phyloP scores from a whole-genome alignment of 176 grass and related monocot genomes.

The Oryza meridionalis region DNA sequence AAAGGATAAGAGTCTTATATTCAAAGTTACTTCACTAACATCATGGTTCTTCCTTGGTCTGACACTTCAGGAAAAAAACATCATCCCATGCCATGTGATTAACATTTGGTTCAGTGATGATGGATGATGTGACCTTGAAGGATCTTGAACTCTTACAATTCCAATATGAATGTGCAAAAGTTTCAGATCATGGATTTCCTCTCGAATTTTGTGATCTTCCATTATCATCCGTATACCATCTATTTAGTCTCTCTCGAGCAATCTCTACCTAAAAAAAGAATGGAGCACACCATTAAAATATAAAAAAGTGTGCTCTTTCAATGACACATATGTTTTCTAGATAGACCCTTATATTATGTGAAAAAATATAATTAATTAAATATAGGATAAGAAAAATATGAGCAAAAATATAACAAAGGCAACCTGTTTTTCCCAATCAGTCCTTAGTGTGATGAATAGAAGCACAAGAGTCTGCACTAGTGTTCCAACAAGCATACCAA shows the following conservation, averaged over 20 bases:
- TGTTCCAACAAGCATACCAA: slow-evolving; percentile 83
- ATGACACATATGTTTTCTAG: neutral
- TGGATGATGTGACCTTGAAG: too few relatives aligned
- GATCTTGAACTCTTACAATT: too few relatives aligned
- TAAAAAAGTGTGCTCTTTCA: neutral
- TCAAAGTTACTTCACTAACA: too few relatives aligned
- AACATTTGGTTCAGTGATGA: too few relatives aligned
- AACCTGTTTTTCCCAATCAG: slow-evolving; percentile 80
- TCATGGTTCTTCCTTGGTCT: too few relatives aligned
- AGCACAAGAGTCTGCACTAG: slow-evolving; percentile 71
- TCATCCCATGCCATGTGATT: too few relatives aligned
- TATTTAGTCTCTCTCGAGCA: slow-evolving; percentile 60
- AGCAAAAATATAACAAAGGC: neutral
- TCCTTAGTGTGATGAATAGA: slow-evolving; percentile 53
- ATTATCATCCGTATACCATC: slow-evolving; percentile 58
- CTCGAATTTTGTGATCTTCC: slow-evolving; percentile 14
- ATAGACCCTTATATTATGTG: too few relatives aligned
- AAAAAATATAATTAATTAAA: neutral
- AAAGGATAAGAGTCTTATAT: too few relatives aligned
- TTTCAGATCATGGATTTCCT: slow-evolving; percentile 7
- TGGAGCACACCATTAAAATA: neutral
- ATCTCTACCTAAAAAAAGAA: slow-evolving; percentile 46
- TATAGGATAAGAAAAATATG: neutral
- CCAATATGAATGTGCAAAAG: neutral
- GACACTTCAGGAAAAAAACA: too few relatives aligned